These are phyloP conservation scores for Fagopyrum tataricum DNA, from an alignment of 148 eudicot genomes.

Conservation along the genomic window DNA sequence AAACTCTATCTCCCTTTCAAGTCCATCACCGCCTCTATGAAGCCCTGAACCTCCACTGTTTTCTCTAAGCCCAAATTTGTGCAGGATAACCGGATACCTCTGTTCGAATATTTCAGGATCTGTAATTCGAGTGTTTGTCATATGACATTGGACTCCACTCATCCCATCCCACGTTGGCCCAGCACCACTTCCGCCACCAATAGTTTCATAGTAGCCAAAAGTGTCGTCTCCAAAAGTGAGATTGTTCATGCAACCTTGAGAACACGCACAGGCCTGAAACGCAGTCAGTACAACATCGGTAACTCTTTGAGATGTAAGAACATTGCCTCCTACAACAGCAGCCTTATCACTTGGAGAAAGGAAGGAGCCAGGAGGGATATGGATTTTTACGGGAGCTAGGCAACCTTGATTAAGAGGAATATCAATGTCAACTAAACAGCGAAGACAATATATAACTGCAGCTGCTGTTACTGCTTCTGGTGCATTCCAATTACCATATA, in stretches of 20 bases:
- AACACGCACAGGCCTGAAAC: conserved; percentile 95
- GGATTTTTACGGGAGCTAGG: conserved; percentile 79
- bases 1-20: conserved; percentile 88
- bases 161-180: conserved; percentile 94
- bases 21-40: conserved; percentile 90
- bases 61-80: conserved; percentile 72
- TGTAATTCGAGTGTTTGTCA: conserved; percentile 95
- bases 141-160: conserved; percentile 94
- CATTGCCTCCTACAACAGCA: conserved; percentile 98
- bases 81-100: conserved; percentile 87
- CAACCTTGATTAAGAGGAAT: conserved; percentile 98
- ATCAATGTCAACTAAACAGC: conserved; percentile 83
- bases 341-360: conserved; percentile 97
- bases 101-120: conserved; percentile 99
- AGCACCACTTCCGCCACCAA: conserved; percentile 95
- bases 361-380: conserved; percentile 74
- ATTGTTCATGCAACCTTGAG: conserved; percentile 99
- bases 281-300: conserved; percentile 93
- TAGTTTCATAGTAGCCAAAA: conserved; percentile 92
- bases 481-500: conserved; percentile 95
- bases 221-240: conserved; percentile 88
- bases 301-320: conserved; percentile 88
- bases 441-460: conserved; percentile 91
- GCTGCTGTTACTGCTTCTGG: conserved; percentile 94
- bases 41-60: conserved; percentile 80